A percentile compares a stretch with the other conserved stretches of the same genome.
Conservation (phyloP, 2,329 filamentous ascomycete species). For the Colletotrichum coccodes region DNA sequence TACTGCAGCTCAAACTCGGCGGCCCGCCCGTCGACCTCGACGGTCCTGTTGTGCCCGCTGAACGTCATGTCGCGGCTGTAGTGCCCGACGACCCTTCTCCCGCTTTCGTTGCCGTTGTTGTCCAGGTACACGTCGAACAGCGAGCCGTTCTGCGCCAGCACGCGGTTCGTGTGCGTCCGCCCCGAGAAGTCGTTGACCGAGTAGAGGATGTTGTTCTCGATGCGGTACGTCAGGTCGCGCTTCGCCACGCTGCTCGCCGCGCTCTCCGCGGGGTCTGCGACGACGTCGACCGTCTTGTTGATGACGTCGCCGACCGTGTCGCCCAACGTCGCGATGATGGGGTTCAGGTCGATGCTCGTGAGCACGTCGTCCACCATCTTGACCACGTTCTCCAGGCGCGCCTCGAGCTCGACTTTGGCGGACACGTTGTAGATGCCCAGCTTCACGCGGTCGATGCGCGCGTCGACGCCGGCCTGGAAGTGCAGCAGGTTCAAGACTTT, state of each 20-base stretch:
- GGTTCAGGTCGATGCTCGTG: conserved; percentile 68
- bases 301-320: conserved; percentile 59
- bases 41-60: conserved; percentile 61
- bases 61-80: conserved; percentile 64
- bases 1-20: conserved; percentile 63
- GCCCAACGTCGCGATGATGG: conserved; percentile 65
- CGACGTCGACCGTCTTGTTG: conserved; percentile 40
- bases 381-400: conserved; percentile 68
- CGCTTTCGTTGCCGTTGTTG: conserved; percentile 60
- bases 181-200: conserved; percentile 69
- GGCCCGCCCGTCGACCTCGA: conserved; percentile 52
- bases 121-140: conserved; percentile 64
- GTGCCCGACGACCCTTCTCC: conserved; percentile 55
- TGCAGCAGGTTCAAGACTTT: conserved; percentile 67
- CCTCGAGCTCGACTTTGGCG: conserved; percentile 68
- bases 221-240: conserved; percentile 51
- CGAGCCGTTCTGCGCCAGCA: conserved; percentile 64
- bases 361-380: conserved; percentile 68
- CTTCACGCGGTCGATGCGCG: conserved; percentile 65
- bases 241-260: conserved; percentile 33
- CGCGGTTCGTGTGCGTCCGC: conserved; percentile 64
- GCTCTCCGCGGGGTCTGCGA: conserved; percentile 30
- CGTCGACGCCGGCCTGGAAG: conserved; percentile 70
- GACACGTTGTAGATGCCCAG: conserved; percentile 67
- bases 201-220: conserved; percentile 68